Base-by-base conservation (phyloP, 2,329 filamentous ascomycete species). In the Sordariomycetes sp. region DNA sequence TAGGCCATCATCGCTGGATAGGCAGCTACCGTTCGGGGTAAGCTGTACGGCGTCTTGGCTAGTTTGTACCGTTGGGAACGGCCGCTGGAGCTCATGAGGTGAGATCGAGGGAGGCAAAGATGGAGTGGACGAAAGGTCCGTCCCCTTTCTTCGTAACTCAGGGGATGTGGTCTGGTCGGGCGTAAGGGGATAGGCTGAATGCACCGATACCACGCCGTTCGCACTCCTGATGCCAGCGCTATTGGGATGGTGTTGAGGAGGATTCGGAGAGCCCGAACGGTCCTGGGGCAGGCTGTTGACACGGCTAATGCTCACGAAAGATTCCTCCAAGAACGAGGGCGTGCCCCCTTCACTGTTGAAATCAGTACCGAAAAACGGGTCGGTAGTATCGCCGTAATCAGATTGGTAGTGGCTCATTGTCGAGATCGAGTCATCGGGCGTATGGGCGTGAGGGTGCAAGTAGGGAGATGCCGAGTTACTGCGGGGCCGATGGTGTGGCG, bases 301-400 rank as follows among this genome's bases (percentile, higher is more conserved):
- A 13, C 22, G 42, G 13, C 45, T 42, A 22, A 28, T n/a, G 7
- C 34, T 20, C 2, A 24, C n/a, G 55, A 57, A 28, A 20, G 55
- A 57, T 17, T 72, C 71, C 28, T 69, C 72, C 10, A 80, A 62
- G 58, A 80, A 79, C 15, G 70, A 70, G 10, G 77, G 75, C 1
- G 69, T 70, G 54, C 69, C 71, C 48, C 65, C 69, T 20, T 75
- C 70, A 60, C 70, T 65, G 64, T 69, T 69, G 60, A 80, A 79
- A 65, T 78, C 69, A 59, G 74, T 68, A 57, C 74, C 74, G 58
- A 76, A 77, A 68, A 79, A 79, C 15, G 76, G 73, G 61, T 82
- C 78, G 52, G 73, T 63, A 32, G 28, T 32, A 51, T 66, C 61
- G 62, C 75, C 72, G 60, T 70, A 72, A 61, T 79, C 75, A 66